These are phyloP conservation scores for Hypoxylon fragiforme DNA, from an alignment of 495 filamentous ascomycete genomes.

Conservation along the genomic window DNA sequence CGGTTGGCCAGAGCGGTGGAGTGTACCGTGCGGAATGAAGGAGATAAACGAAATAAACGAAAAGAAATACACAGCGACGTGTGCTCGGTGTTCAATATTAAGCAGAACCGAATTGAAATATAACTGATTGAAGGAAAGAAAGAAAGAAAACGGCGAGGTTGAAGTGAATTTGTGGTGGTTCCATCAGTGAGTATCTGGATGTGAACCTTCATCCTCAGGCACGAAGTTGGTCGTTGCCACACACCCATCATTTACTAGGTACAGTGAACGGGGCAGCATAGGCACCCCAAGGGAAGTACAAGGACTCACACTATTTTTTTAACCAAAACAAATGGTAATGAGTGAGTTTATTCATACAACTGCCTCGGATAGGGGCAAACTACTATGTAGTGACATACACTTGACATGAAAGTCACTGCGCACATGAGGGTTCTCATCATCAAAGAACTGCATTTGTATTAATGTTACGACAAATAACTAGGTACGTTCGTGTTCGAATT, in stretches of 20 bases:
- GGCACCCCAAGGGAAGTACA: neutral
- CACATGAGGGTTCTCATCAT: no score
- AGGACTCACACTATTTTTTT: neutral
- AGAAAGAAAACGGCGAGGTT: neutral
- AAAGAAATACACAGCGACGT: neutral
- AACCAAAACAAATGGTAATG: no score
- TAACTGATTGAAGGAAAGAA: neutral
- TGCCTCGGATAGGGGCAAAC: no score
- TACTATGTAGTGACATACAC: no score
- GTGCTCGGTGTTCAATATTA: neutral
- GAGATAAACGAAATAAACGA: neutral
- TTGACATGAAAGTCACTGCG: slow-evolving; percentile 3
- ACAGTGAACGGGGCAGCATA: neutral
- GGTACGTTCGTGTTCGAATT: neutral
- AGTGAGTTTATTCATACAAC: no score
- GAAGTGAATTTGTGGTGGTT: no score
- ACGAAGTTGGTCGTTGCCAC: neutral
- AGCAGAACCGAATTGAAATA: neutral
- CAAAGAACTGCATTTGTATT: no score
- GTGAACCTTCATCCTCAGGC: no score
- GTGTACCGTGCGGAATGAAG: neutral
- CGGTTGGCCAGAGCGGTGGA: neutral
- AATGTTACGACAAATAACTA: no score
- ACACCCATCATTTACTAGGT: neutral
- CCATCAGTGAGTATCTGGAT: no score